These are phyloP conservation scores for Podospora comata DNA, from an alignment of 495 filamentous ascomycete genomes.

Conservation along the genomic window DNA sequence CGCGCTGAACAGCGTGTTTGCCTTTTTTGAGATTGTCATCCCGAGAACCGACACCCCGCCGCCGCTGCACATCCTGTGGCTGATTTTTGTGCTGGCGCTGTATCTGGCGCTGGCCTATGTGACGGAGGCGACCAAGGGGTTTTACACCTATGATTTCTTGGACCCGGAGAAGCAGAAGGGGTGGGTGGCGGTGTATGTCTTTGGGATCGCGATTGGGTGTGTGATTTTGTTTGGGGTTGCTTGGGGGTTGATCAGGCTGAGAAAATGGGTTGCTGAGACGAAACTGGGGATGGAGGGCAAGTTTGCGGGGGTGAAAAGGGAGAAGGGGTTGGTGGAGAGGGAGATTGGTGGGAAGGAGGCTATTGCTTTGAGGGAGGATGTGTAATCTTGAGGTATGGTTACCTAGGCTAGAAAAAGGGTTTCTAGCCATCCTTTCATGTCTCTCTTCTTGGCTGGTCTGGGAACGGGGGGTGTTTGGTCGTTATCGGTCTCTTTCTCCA, in stretches of 20 bases:
- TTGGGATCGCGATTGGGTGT: slow-evolving; percentile 63
- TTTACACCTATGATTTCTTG: slow-evolving; percentile 74
- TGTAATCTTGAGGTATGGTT: not conserved
- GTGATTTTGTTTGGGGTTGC: slow-evolving; percentile 60
- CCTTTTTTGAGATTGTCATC: slow-evolving; percentile 67
- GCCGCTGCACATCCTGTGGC: slow-evolving; percentile 53
- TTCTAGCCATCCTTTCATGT: not conserved
- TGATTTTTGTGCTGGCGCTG: slow-evolving; percentile 60
- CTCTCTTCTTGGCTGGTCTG: not conserved
- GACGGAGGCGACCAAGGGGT: slow-evolving; percentile 62
- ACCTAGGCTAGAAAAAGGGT: not conserved
- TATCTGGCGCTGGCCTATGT: slow-evolving; percentile 76
- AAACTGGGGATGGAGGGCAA: slow-evolving; percentile 48
- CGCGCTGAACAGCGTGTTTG: slow-evolving; percentile 67
- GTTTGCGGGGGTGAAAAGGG: slow-evolving; percentile 27
- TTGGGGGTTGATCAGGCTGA: slow-evolving; percentile 43
- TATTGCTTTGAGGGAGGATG: not conserved
- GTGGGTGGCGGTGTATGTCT: slow-evolving; percentile 53
- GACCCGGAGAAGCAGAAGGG: slow-evolving; percentile 49
- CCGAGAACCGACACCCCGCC: slow-evolving; percentile 59
- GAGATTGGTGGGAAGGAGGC: not conserved
- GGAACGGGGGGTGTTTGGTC: not conserved
- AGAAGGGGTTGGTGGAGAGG: not conserved
- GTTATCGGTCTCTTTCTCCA: not conserved
- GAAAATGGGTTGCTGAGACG: slow-evolving; percentile 52